Evolutionary conservation across 2,329 filamentous ascomycete species (phyloP).

Genomic region (Phyllosticta citribraziliensis): DNA sequence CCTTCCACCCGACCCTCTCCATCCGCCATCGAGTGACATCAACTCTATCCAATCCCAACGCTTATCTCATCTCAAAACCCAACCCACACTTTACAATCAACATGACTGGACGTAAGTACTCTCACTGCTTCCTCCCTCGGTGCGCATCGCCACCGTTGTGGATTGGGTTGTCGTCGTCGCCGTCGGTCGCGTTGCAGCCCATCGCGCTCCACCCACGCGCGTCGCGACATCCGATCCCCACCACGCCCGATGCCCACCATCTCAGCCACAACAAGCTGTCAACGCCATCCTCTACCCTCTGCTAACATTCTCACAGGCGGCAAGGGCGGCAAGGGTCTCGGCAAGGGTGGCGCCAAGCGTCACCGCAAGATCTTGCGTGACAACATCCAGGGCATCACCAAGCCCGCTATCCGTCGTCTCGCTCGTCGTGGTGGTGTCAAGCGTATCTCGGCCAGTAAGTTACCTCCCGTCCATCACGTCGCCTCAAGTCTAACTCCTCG

Average conservation of each 20-base stretch:
- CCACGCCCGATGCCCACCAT: background rate
- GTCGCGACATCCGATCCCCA: constrained; percentile 9
- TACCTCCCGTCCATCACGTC: constrained; percentile 1
- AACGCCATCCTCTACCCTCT: no score
- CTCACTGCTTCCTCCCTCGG: constrained; percentile 5
- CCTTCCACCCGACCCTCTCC: constrained; percentile 13
- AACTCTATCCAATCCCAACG: constrained; percentile 15
- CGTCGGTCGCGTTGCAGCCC: constrained; percentile 9
- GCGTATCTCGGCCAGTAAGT: constrained; percentile 93
- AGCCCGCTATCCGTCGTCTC: constrained; percentile 97
- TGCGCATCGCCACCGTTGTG: background rate
- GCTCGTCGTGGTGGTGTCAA: constrained; percentile 99
- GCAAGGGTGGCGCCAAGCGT: constrained; percentile 97
- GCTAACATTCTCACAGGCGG: constrained; percentile 49
- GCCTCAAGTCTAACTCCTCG: constrained; percentile 17
- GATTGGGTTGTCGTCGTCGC: background rate
- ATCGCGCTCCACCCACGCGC: constrained; percentile 11
- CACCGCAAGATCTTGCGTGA: constrained; percentile 98
- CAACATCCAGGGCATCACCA: constrained; percentile 99
- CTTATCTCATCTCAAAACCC: constrained; percentile 9
- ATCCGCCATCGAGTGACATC: constrained; percentile 10
- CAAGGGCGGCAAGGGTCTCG: constrained; percentile 95
- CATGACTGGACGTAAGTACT: constrained; percentile 43
- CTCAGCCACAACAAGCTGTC: background rate
- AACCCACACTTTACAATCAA: constrained; percentile 23